phyloP scores from a whole-genome alignment of 345 rosid species.

The Reutealis trisperma region DNA sequence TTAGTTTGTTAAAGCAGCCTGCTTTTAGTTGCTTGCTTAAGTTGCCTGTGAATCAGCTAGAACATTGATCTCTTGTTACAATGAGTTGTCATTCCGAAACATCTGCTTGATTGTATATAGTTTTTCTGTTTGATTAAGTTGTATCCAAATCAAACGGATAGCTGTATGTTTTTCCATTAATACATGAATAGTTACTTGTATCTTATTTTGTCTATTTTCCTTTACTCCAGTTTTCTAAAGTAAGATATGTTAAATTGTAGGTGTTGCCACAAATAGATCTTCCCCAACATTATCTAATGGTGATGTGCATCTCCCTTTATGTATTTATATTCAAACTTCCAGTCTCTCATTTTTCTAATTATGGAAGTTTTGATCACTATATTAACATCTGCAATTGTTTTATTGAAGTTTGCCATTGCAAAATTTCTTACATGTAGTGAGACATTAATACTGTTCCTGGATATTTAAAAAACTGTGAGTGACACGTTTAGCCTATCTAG shows the following conservation, averaged over 20 bases:
- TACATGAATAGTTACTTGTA: neutral
- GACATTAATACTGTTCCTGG: neutral
- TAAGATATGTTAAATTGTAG: constrained; percentile 27
- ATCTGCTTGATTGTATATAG: neutral
- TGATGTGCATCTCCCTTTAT: constrained; percentile 17
- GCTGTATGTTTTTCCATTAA: neutral
- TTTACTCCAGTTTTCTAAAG: constrained; percentile 13
- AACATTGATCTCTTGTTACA: neutral
- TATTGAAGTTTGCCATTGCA: neutral
- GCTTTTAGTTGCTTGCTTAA: neutral
- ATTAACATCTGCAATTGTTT: neutral
- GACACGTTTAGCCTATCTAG: neutral
- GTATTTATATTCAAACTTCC: neutral
- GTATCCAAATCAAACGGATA: neutral
- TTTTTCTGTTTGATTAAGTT: neutral
- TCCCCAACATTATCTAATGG: constrained; percentile 14
- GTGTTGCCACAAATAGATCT: constrained; percentile 26
- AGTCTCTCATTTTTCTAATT: neutral
- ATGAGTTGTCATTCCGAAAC: constrained; percentile 8
- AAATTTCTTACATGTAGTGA: neutral
- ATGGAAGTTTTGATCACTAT: constrained; percentile 17
- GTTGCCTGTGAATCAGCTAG: constrained; percentile 3
- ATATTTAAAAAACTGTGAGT: neutral
- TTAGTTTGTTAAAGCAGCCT: constrained; percentile 13
- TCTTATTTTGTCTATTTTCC: neutral